Base-by-base conservation (phyloP, 2,329 filamentous ascomycete genomes). In the Fusarium sp. region DNA sequence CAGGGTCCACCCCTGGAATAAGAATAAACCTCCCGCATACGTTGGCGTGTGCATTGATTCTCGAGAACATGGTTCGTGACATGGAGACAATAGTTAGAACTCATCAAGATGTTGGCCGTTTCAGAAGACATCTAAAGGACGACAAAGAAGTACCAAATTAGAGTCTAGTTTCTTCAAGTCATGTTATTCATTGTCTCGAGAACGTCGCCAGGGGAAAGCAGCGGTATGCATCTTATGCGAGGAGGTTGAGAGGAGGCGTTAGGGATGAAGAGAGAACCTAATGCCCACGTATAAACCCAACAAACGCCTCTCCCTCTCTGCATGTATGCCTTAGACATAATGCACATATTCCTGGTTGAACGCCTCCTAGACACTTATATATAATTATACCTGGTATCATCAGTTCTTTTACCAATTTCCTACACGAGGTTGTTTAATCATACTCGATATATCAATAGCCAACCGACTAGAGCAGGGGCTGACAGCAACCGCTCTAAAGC, bases 1-100 rank as follows among this genome's bases (percentile, higher is more conserved):
- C 54, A 70, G 67, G 67, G 67, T 54, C 53, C 54, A 67, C 67
- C 67, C 67, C 56, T 55, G 67, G 67, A 42, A 36, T 28, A 26
- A 45, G 51, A 58, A 31, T 65, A 43, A 65, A 33, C 21, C 53
- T 31, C 21, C 43, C 43, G 49, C 60, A 42, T 53, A 39, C 50
- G 39, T 56, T 54, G 63, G 60, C 50, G 51, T 68, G 50, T 46
- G 67, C 61, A 43, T 66, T 54, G 24, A 62, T 36, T 64, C 22
- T 44, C 31, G 31, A 45, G 51, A 54, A 28, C 31, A 42, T 28
- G 31, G 19, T 5, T 31, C 28, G 28, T 31, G 51, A 36, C 22
- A 65, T 33, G 26, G 54, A 61, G 47, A 40, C 43, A 40, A 36
- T 22, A 6, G 22, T 33, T 42, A 36, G 22, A 22, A 28, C 44